phyloP scores from a whole-genome alignment of 2,329 filamentous ascomycete genomes.

The Exophiala viscosa region DNA sequence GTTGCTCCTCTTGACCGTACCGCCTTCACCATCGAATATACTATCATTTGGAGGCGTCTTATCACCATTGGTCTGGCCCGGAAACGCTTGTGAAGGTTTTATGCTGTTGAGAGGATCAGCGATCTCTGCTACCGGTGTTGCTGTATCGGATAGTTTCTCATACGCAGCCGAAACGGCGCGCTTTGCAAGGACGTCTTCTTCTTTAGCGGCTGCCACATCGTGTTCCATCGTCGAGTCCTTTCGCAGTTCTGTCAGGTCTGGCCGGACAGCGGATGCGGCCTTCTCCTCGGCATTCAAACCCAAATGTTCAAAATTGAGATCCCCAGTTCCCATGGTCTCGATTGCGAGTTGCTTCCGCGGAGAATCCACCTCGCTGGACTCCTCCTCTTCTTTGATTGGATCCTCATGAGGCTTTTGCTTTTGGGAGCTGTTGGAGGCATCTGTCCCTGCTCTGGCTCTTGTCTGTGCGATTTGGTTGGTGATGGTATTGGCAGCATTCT shows the following conservation, averaged over 20 bases:
- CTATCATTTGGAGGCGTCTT: slow-evolving; percentile 64
- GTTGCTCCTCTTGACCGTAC: slow-evolving; percentile 57
- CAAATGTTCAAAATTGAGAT: slow-evolving; percentile 83
- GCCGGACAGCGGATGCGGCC: slow-evolving; percentile 33
- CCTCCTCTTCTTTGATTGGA: slow-evolving; percentile 31
- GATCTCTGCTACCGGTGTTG: slow-evolving; percentile 36
- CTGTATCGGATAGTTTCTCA: slow-evolving; percentile 43
- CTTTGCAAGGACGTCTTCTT: slow-evolving; percentile 57
- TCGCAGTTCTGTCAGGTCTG: slow-evolving; percentile 34
- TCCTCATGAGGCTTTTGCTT: slow-evolving; percentile 31
- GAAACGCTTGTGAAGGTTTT: slow-evolving; percentile 26
- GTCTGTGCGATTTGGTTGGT: slow-evolving; percentile 58
- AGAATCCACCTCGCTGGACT: slow-evolving; percentile 35
- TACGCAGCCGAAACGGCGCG: slow-evolving; percentile 62
- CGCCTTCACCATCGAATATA: slow-evolving; percentile 60
- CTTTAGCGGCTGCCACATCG: slow-evolving; percentile 54
- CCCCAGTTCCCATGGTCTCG: slow-evolving; percentile 82
- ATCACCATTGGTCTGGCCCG: slow-evolving; percentile 46
- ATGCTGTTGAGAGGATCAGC: slow-evolving; percentile 35
- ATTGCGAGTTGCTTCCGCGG: slow-evolving; percentile 69
- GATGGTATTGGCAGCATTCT: slow-evolving; percentile 83
- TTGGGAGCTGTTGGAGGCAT: slow-evolving; percentile 31
- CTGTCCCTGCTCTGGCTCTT: slow-evolving; percentile 38
- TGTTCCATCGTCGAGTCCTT: slow-evolving; percentile 37
- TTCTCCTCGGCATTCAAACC: slow-evolving; percentile 55